Conservation (phyloP, 257 asterid species). For the Jaltomata sinuosa region DNA sequence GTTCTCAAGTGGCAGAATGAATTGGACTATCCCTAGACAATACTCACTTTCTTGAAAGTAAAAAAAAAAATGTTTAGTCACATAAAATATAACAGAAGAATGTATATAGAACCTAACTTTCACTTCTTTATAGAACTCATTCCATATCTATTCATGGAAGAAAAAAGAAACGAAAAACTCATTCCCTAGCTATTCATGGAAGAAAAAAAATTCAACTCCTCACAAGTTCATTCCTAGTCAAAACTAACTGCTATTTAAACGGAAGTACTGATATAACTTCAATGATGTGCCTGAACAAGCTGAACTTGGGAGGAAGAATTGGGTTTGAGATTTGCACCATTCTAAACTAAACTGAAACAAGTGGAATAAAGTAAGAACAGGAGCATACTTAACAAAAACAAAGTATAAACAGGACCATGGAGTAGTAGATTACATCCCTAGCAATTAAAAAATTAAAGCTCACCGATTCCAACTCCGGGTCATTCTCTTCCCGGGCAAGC, state of each 20-base stretch:
- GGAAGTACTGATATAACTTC: neutral
- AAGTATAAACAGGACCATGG: neutral
- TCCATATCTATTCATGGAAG: neutral
- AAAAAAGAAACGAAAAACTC: neutral
- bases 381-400: neutral
- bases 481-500: constrained; percentile 90
- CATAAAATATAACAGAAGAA: neutral
- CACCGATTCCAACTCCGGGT: constrained; percentile 73
- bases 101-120: neutral
- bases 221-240: neutral
- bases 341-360: constrained; percentile 4
- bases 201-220: neutral
- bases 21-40: neutral
- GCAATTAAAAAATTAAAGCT: constrained; percentile 31
- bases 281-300: neutral
- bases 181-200: neutral
- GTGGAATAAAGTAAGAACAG: constrained; percentile 2
- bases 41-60: neutral
- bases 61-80: neutral
- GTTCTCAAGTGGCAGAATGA: neutral
- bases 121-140: neutral
- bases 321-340: neutral
- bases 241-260: neutral
- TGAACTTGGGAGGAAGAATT: neutral
- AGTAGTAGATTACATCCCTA: constrained; percentile 35